A percentile compares a stretch with the other conserved stretches of the same genome.
Evolutionary conservation across 345 rosid species (phyloP).

Genomic region (Brassica incana): DNA sequence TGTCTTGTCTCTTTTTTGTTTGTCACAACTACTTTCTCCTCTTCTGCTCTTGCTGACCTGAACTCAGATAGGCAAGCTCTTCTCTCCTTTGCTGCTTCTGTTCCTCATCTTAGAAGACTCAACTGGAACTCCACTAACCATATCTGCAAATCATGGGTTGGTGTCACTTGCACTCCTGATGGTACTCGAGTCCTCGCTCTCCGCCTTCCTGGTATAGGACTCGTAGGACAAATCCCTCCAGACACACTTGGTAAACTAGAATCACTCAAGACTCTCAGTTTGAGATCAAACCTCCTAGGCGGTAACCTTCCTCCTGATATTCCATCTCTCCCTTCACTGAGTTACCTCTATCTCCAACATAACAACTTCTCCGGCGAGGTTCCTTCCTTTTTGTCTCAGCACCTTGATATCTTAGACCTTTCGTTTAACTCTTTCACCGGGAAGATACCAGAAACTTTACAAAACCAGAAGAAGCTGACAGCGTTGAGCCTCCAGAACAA

Average conservation of each 20-base stretch:
- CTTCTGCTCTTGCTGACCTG: slow-evolving; percentile 53
- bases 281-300: slow-evolving; percentile 63
- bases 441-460: slow-evolving; percentile 49
- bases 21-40: slow-evolving; percentile 33
- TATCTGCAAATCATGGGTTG: slow-evolving; percentile 49
- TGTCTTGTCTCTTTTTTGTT: slow-evolving; percentile 38
- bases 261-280: slow-evolving; percentile 58
- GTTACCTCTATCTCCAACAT: slow-evolving; percentile 65
- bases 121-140: slow-evolving; percentile 65
- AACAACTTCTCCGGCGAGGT: slow-evolving; percentile 75
- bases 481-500: slow-evolving; percentile 60
- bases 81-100: slow-evolving; percentile 55
- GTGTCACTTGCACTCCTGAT: slow-evolving; percentile 51
- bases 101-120: slow-evolving; percentile 58
- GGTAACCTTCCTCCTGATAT: slow-evolving; percentile 80
- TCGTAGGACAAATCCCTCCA: slow-evolving; percentile 61
- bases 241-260: slow-evolving; percentile 73
- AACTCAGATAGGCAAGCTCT: slow-evolving; percentile 71
- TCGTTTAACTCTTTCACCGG: slow-evolving; percentile 67
- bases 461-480: slow-evolving; percentile 52
- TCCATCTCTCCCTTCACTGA: slow-evolving; percentile 56
- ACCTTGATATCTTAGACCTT: slow-evolving; percentile 55
- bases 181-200: slow-evolving; percentile 51
- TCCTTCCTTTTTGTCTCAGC: slow-evolving; percentile 45
- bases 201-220: slow-evolving; percentile 74